These are phyloP conservation scores for Nepenthes gracilis DNA, from an alignment of 148 eudicot genomes.

Conservation along the genomic window DNA sequence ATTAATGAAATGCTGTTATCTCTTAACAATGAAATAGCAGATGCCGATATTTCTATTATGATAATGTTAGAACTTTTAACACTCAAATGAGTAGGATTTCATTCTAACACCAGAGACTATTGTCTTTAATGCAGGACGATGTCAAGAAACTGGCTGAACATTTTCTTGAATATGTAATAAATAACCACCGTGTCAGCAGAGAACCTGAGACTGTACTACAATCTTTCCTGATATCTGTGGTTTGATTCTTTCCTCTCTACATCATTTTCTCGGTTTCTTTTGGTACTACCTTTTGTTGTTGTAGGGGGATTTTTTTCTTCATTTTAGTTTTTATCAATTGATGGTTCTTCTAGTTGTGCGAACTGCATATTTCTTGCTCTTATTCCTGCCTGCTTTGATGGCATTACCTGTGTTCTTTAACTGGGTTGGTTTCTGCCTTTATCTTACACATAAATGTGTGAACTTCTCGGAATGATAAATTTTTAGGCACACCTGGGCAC, in stretches of 20 bases:
- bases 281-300: background rate
- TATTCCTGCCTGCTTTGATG: too few relatives aligned
- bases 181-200: constrained; percentile 47
- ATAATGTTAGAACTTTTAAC: background rate
- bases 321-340: background rate
- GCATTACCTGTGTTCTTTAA: too few relatives aligned
- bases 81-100: background rate
- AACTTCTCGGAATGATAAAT: too few relatives aligned
- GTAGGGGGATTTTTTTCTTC: background rate
- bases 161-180: constrained; percentile 59
- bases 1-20: background rate
- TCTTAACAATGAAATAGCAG: too few relatives aligned
- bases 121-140: constrained; percentile 44
- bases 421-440: too few relatives aligned
- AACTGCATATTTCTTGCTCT: too few relatives aligned
- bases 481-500: too few relatives aligned
- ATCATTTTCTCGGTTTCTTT: background rate
- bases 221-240: constrained; percentile 88
- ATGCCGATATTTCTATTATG: background rate
- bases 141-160: constrained; percentile 30
- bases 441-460: too few relatives aligned
- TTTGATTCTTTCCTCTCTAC: constrained; percentile 9
- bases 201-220: constrained; percentile 48
- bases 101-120: background rate
- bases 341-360: background rate